Evolutionary conservation across 306 rosid species (phyloP), one percentile per base, ranked within the genome.

Genomic region (Ceratonia siliqua): DNA sequence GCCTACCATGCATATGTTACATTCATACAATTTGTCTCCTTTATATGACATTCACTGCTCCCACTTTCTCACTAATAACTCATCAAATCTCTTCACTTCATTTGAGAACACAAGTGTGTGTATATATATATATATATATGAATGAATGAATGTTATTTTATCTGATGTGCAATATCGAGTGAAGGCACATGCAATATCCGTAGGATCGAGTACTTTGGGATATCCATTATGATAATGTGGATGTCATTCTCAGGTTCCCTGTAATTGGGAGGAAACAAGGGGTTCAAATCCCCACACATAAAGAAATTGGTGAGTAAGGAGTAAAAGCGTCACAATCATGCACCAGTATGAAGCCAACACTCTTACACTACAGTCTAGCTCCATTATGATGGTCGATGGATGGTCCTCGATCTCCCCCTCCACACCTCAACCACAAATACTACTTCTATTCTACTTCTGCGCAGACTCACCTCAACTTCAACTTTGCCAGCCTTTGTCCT

Each of bases 211-310:
- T 30, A 13, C 28, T 52, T 71, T 80, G 85, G 65, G 77, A 73
- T 74, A 27, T 28, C 17, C 62, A 63, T 15, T 58, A 36, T 43
- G 22, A 17, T 50, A 2, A 5, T 3, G 21, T 54, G 82, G 61
- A 72, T 42, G 88, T 86, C 90, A 68, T 79, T 67, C 80, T 86
- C 87, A 56, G 52, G 7, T 69, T 74, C 18, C 76, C 74, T 46
- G 38, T 74, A 61, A 66, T 12, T 75, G 70, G 66, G 74, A 72
- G 63, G 38, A 81, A 81, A 81, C 71, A 72, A 72, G 38, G 30
- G 71, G 81, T 78, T 78, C 82, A 78, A 39, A 68, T 46, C 70
- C 84, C 90, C 22, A 86, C 28, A 49, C 61, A 71, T n/a, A 62
- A 72, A 62, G 76, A 73, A 73, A 68, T 46, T 43, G 61, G 65